Evolutionary conservation across 1,284 basidiomycete species (phyloP).

Genomic region (Porogramme epimiltina): DNA sequence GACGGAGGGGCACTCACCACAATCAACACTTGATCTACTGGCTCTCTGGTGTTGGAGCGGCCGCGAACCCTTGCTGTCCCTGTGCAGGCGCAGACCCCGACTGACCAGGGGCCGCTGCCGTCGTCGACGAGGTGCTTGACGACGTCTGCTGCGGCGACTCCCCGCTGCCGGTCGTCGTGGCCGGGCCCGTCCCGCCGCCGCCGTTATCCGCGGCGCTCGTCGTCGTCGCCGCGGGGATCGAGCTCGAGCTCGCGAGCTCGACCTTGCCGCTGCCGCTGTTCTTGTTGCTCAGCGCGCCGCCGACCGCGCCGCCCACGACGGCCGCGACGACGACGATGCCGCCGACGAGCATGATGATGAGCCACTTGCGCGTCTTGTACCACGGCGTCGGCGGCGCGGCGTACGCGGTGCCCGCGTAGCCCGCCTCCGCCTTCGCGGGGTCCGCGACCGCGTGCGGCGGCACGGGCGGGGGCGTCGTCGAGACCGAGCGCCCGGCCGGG

Average conservation of each 20-base stretch:
- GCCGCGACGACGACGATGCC: constrained; percentile 50
- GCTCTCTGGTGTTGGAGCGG: too few relatives aligned
- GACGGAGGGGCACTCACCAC: too few relatives aligned
- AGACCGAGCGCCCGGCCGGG: constrained; percentile 13
- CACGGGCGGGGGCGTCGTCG: constrained; percentile 20
- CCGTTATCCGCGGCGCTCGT: not conserved
- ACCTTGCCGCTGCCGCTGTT: not conserved
- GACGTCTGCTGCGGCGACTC: not conserved
- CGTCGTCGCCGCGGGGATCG: not conserved
- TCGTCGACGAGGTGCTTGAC: not conserved
- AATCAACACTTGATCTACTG: too few relatives aligned
- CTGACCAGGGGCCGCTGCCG: not conserved
- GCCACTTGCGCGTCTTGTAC: constrained; percentile 37
- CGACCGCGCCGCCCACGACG: constrained; percentile 63
- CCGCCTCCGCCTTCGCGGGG: constrained; percentile 23
- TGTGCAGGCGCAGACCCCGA: not conserved
- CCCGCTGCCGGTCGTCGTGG: not conserved
- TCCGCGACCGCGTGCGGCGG: constrained; percentile 21
- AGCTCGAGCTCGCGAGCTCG: too few relatives aligned
- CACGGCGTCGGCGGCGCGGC: constrained; percentile 27
- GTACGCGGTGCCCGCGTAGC: constrained; percentile 17
- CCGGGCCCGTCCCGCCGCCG: too few relatives aligned
- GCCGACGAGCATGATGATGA: constrained; percentile 40
- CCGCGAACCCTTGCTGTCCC: too few relatives aligned
- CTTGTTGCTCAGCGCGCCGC: constrained; percentile 26